Conservation (phyloP, 306 rosid genomes). For the Citrullus colocynthis region DNA sequence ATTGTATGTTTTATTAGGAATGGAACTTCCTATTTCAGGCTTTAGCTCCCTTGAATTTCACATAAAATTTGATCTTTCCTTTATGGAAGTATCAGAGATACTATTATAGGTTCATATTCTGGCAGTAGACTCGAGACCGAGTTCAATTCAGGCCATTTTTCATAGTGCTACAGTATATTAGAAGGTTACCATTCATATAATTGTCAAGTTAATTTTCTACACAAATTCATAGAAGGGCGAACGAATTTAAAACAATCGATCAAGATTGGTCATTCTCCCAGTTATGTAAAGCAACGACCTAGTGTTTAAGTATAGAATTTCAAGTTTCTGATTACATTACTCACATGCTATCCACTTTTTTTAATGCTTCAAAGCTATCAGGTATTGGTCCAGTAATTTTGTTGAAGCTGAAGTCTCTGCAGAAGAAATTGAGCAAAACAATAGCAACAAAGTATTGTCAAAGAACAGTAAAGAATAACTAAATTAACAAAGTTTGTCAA, state of each 20-base stretch:
- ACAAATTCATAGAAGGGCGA: neutral
- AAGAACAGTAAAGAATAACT: neutral
- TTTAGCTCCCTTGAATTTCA: neutral
- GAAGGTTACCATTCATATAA: neutral
- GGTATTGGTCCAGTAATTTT: slow-evolving; percentile 53
- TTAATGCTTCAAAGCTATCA: slow-evolving; percentile 8
- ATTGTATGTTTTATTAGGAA: neutral
- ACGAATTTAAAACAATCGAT: neutral
- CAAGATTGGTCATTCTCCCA: neutral
- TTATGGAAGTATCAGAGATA: neutral
- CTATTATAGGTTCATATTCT: neutral
- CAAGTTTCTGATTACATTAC: slow-evolving; percentile 3
- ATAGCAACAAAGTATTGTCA: neutral
- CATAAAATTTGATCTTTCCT: neutral
- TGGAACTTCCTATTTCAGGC: neutral
- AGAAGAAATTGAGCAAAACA: neutral
- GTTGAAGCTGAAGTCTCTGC: slow-evolving; percentile 87
- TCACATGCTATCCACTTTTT: slow-evolving; percentile 26
- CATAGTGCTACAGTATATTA: neutral
- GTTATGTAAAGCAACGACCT: neutral
- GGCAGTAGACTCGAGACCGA: neutral
- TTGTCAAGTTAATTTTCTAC: neutral
- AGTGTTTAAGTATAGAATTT: neutral
- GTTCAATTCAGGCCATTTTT: neutral
- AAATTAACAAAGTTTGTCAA: neutral